Percentiles rank a stretch among this genome's conserved stretches.
These are phyloP conservation scores for Hirsutella rhossiliensis DNA, from an alignment of 2,329 filamentous ascomycete species.

Conservation along the genomic window DNA sequence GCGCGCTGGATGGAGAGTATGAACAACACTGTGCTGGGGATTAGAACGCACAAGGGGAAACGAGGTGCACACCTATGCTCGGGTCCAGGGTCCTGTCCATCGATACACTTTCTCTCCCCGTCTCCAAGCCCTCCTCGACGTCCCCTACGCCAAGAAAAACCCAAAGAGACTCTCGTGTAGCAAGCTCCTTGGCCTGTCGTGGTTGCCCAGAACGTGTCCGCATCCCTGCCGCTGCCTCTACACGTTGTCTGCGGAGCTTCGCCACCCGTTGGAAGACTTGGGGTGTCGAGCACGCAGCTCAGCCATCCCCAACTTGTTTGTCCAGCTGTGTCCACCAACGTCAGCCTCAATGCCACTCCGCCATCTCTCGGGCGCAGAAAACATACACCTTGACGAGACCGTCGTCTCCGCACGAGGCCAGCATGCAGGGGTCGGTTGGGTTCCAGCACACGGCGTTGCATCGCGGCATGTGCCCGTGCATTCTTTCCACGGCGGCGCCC, in stretches of 20 bases:
- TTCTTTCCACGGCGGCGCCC: conserved; percentile 60
- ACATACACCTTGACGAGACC: conserved; percentile 72
- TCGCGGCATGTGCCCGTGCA: conserved; percentile 62
- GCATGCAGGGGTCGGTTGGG: conserved; percentile 67
- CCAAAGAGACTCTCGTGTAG: neutral
- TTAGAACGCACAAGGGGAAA: no score
- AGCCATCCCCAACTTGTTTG: conserved; percentile 10
- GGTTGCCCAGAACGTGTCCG: neutral
- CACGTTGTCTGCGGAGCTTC: conserved; percentile 3
- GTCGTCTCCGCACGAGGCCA: conserved; percentile 88
- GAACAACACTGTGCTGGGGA: no score
- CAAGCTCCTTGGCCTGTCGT: no score
- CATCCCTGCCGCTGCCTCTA: conserved; percentile 1
- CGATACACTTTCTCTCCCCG: neutral
- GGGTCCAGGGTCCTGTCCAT: neutral
- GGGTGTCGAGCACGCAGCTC: conserved; percentile 9
- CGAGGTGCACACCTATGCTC: no score
- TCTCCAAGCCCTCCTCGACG: no score
- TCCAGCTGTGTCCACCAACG: conserved; percentile 7
- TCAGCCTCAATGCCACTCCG: neutral
- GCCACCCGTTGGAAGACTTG: conserved; percentile 8
- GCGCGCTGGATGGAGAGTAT: no score
- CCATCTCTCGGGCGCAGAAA: conserved; percentile 5
- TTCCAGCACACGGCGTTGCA: conserved; percentile 90
- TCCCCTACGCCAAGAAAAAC: neutral